Percentiles rank a stretch among this genome's conserved stretches.
These are phyloP conservation scores for Porcisia deanei DNA, from an alignment of 208 protist genomes.

Conservation along the genomic window DNA sequence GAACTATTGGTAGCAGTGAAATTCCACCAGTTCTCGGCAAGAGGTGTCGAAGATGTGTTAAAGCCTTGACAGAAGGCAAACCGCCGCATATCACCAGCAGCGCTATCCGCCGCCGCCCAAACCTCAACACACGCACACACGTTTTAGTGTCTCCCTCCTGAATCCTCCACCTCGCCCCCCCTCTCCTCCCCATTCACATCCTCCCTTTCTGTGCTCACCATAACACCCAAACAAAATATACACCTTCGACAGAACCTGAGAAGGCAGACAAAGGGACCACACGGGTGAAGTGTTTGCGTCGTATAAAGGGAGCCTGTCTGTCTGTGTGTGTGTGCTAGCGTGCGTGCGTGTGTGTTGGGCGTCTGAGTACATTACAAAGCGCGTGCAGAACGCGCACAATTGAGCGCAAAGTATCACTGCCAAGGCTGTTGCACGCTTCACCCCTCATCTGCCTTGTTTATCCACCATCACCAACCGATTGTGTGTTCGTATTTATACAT, in stretches of 20 bases:
- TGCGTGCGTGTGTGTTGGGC: background rate
- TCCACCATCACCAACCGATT: background rate
- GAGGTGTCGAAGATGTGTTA: background rate
- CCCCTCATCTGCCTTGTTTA: background rate
- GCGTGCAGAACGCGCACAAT: background rate
- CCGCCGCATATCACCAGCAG: background rate
- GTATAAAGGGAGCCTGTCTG: background rate
- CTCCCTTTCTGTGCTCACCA: background rate
- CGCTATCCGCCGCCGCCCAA: background rate
- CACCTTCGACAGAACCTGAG: background rate
- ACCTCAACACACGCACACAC: background rate
- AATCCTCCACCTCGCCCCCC: background rate
- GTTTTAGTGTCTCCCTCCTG: no score
- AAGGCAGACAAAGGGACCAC: background rate
- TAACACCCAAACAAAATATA: background rate
- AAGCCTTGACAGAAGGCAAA: background rate
- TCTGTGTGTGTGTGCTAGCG: background rate
- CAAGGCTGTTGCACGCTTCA: background rate
- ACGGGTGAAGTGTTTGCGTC: background rate
- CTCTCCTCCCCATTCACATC: background rate
- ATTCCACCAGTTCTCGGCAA: background rate
- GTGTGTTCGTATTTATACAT: no score
- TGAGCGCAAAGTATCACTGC: background rate
- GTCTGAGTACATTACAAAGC: no score
- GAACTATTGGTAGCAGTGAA: background rate